phyloP scores from a whole-genome alignment of 257 asterid genomes.

The Petunia axillaris region DNA sequence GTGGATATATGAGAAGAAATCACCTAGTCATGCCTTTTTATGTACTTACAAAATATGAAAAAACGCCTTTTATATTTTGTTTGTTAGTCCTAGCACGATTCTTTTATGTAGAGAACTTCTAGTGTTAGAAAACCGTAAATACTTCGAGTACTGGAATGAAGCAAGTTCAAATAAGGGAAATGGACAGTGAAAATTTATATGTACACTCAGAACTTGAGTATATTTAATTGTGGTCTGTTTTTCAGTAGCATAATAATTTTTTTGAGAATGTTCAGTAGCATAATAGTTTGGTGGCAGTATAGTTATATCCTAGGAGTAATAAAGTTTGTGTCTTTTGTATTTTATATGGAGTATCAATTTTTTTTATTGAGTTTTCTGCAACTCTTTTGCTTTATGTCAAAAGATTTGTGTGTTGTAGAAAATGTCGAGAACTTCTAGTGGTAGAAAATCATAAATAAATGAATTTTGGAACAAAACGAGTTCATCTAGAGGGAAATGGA shows the following conservation, averaged over 20 bases:
- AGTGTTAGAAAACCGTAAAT: too few relatives aligned
- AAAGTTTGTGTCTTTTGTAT: not conserved
- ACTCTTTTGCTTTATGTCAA: constrained; percentile 5
- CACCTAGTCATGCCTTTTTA: too few relatives aligned
- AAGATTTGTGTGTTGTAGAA: not conserved
- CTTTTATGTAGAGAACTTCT: too few relatives aligned
- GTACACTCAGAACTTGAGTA: not conserved
- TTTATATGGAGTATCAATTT: not conserved
- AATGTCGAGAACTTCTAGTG: not conserved
- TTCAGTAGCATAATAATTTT: not conserved
- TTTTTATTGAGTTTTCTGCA: not conserved
- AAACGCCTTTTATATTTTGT: too few relatives aligned
- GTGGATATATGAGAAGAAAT: too few relatives aligned
- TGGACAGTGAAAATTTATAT: too few relatives aligned
- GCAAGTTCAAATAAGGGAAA: too few relatives aligned
- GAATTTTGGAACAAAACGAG: too few relatives aligned
- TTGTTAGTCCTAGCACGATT: too few relatives aligned
- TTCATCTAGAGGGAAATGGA: too few relatives aligned
- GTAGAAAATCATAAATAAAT: not conserved
- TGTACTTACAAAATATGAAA: too few relatives aligned
- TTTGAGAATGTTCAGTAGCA: not conserved
- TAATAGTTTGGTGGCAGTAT: not conserved
- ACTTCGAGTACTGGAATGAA: too few relatives aligned
- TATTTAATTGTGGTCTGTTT: not conserved
- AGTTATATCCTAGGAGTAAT: not conserved